Evolutionary conservation across 2,329 filamentous ascomycete genomes (phyloP), one percentile per base, ranked within the genome.

Genomic region (Microsporum ferrugineum): DNA sequence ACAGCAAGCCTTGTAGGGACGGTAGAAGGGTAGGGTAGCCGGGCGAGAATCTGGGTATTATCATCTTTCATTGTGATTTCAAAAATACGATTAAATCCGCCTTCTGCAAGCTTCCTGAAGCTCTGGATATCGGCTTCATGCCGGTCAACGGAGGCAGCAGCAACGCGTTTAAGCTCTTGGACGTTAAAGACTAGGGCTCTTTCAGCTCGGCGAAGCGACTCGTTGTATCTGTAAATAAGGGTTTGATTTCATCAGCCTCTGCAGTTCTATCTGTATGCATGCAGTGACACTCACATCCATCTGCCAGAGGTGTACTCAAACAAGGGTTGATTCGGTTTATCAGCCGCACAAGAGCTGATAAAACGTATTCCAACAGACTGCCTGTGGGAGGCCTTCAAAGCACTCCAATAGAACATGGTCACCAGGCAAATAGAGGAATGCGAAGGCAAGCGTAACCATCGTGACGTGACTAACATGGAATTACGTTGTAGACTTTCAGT

Each of bases 211-310:
- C 61, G 61, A 1, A 39, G 29, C 2, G 12, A 3, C 17, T 60
- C 58, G 33, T 62, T 62, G 31, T 62, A 62, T n/a, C 60, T 61
- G n/a, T 33, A 55, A 41, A 36, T 33, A n/a, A 38, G 5, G 23
- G 27, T 7, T 14, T 53, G 23, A 39, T 51, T 10, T 6, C n/a
- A 7, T 14, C 8, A 59, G 17, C n/a, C 23, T 10, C 17, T 7
- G 34, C 34, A 5, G 5, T 36, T 36, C 10, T 36, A 36, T 36
- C 34, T 36, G 10, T 23, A 10, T 36, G 10, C 34, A 36, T 10
- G 34, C 5, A 3, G 23, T 38, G 1, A 33, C 5, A 60, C 59
- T 56, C 14, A 58, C 61, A 62, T 23, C 49, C 61, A 62, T 6
- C 57, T 23, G 3, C 58, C 61, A 10, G 61, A 60, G 6, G 41